Percentiles rank a stretch among this genome's conserved stretches.
Conservation (phyloP, 2,329 filamentous ascomycete genomes). For the Diaporthe capsici region DNA sequence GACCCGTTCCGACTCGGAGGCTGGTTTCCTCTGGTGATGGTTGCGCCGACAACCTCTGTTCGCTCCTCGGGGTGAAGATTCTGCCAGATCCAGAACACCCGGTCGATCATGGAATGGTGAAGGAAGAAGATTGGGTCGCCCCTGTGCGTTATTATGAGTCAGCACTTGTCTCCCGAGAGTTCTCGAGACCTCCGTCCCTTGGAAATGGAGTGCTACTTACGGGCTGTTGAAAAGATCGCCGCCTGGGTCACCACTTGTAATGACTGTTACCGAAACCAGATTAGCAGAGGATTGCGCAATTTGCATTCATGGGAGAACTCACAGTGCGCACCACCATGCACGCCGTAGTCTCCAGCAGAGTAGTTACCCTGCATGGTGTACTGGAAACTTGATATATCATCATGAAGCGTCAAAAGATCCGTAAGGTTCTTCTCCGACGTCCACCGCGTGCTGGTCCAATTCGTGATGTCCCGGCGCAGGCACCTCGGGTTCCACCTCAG, state of each 20-base stretch:
- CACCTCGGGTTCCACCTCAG: constrained; percentile 53
- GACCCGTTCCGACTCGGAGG: constrained; percentile 11
- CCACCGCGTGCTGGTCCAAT: constrained; percentile 23
- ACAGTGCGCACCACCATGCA: constrained; percentile 53
- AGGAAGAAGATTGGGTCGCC: constrained; percentile 54
- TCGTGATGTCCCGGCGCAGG: constrained; percentile 53
- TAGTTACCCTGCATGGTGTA: constrained; percentile 48
- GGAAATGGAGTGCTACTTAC: background rate
- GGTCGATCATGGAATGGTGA: constrained; percentile 51
- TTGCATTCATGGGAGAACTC: background rate
- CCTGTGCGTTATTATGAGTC: no score
- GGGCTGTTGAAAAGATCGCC: constrained; percentile 50
- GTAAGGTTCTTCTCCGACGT: constrained; percentile 5
- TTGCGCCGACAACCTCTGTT: constrained; percentile 24
- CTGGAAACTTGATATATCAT: constrained; percentile 51
- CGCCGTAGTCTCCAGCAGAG: constrained; percentile 41
- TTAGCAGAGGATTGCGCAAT: background rate
- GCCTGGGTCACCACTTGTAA: constrained; percentile 32
- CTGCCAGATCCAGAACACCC: constrained; percentile 54
- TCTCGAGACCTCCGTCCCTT: background rate
- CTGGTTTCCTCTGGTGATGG: background rate
- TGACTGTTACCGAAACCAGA: constrained; percentile 41
- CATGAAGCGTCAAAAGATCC: constrained; percentile 5
- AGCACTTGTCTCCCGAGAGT: background rate
- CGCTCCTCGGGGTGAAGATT: constrained; percentile 51